phyloP scores from a whole-genome alignment of 768 basidiomycete species.

The Kondoa subrosea region DNA sequence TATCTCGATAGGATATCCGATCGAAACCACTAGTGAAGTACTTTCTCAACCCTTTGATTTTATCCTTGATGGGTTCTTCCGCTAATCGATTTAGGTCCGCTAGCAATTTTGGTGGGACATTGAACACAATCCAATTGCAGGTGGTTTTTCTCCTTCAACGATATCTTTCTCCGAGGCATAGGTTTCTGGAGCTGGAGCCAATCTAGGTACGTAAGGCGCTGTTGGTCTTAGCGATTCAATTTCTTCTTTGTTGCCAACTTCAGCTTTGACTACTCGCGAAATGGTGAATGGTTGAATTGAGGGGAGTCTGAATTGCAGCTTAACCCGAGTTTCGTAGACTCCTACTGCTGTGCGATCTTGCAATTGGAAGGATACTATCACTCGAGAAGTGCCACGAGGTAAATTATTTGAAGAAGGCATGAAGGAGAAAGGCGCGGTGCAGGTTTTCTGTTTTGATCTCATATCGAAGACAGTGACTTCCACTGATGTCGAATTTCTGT shows the following conservation, averaged over 20 bases:
- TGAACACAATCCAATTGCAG: not conserved
- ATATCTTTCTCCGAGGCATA: not conserved
- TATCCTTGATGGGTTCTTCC: not conserved
- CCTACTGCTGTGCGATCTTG: not conserved
- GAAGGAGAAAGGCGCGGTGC: not conserved
- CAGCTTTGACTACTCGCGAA: not conserved
- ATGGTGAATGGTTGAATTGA: not conserved
- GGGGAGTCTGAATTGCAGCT: not conserved
- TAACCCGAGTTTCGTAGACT: not conserved
- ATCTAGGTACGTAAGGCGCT: not conserved
- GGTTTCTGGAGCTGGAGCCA: not conserved
- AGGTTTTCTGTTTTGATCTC: not conserved
- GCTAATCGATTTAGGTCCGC: not conserved
- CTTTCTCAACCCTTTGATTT: not conserved
- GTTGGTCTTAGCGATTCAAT: not conserved
- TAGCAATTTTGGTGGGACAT: not conserved
- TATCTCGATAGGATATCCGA: not conserved
- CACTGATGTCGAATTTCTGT: not conserved
- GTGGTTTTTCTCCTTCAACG: not conserved
- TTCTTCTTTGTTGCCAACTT: not conserved
- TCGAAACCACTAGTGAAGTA: not conserved
- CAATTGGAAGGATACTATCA: not conserved
- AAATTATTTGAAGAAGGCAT: not conserved
- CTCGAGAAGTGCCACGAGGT: not conserved
- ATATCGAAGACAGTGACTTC: not conserved